phyloP scores from a whole-genome alignment of 1,284 basidiomycete genomes.

The Malassezia sp. region DNA sequence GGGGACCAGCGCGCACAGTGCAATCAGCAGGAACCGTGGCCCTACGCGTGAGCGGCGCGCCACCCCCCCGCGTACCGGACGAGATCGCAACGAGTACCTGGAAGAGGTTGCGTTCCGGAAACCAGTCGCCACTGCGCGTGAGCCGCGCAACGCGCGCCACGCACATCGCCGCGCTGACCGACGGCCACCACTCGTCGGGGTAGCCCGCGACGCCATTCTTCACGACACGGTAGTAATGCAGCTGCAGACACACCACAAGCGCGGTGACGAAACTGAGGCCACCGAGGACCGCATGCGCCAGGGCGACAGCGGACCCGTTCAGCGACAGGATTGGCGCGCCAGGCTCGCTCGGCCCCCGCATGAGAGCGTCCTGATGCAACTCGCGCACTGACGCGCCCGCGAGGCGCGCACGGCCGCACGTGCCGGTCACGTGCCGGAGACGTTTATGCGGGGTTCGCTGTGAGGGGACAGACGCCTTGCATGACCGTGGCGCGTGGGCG shows the following conservation, averaged over 20 bases:
- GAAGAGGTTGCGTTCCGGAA: conserved; percentile 74
- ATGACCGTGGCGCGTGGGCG: no score
- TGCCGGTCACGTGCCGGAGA: no score
- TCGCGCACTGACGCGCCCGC: no score
- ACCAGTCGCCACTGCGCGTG: conserved; percentile 94
- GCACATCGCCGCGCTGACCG: conserved; percentile 71
- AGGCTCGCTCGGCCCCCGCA: not conserved
- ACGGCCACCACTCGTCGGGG: conserved; percentile 83
- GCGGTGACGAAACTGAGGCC: conserved; percentile 62
- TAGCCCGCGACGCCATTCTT: conserved; percentile 73
- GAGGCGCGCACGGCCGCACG: no score
- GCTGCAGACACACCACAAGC: conserved; percentile 57
- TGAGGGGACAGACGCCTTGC: no score
- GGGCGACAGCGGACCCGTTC: conserved; percentile 11
- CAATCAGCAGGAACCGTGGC: conserved; percentile 67
- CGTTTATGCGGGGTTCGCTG: no score
- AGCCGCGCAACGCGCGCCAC: no score
- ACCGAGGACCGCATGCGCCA: conserved; percentile 60
- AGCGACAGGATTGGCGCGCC: not conserved
- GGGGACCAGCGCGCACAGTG: conserved; percentile 54
- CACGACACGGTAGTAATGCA: conserved; percentile 76
- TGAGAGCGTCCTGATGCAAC: no score
- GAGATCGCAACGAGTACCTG: conserved; percentile 74
- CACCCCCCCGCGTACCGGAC: no score
- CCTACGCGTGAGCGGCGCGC: no score